Evolutionary conservation across 208 protist species (phyloP), one percentile per base, ranked within the genome.

Genomic region (Leishmania turanica): DNA sequence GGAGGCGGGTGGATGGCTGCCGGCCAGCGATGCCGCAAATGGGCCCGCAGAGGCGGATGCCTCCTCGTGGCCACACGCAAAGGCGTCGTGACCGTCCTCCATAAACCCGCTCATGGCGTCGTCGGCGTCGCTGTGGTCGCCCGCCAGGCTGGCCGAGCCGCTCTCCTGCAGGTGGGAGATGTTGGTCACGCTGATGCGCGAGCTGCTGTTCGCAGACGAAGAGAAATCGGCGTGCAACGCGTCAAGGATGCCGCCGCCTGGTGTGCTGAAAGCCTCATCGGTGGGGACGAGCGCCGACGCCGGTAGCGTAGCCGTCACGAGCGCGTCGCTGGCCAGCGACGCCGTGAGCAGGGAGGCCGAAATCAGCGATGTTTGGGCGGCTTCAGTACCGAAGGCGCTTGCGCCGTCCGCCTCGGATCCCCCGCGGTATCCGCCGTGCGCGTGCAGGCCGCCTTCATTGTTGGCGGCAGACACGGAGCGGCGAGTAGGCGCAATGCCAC

Each of bases 151-250:
- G 73, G 88, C 84, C 62, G 80, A 73, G 40, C 45, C 24, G 74
- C 68, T 62, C 74, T 79, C 82, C 69, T 79, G 58, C 31, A 96
- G 86, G 24, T 82, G 86, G 1, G 86, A 72, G 75, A 96, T 91
- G 73, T 83, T 81, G 21, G 74, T 84, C 11, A 94, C 87, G 75
- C 87, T 95, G 62, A 95, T 95, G 64, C 86, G 62, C 11, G 90
- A 92, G 56, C 73, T 37, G 81, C 88, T 92, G 75, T 92, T 87
- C 8, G 75, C 64, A 24, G 77, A 77, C 27, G 47, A 60, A n/a
- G 34, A 77, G 19, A 66, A 47, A 62, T 84, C 83, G 70, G 64
- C 71, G 40, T n/a, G 42, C 19, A 56, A 37, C 68, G n/a, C 24
- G 15, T 17, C 54, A 45, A 1, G 45, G 27, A 53, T 31, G 9